Evolutionary conservation across 805 yeast genomes (phyloP).

Genomic region (Priceomyces carsonii): DNA sequence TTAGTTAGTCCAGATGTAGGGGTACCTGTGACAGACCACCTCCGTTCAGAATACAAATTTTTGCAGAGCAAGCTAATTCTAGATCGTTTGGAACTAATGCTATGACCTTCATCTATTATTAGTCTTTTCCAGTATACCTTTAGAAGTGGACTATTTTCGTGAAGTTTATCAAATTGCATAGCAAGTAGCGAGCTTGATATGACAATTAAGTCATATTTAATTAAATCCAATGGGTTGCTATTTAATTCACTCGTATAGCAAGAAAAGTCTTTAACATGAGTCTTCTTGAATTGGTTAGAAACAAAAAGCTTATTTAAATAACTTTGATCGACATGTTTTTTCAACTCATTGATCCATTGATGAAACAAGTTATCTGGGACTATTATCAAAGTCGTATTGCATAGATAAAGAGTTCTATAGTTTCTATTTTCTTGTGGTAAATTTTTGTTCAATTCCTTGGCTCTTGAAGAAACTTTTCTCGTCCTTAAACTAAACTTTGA

Average conservation of each 20-base stretch:
- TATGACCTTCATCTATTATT: conserved; percentile 77
- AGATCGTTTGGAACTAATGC: conserved; percentile 54
- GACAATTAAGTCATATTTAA: conserved; percentile 53
- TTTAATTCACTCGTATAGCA: conserved; percentile 21
- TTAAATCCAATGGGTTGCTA: conserved; percentile 28
- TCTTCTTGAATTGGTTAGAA: conserved; percentile 30
- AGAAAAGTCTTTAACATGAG: conserved; percentile 12
- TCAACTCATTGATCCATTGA: conserved; percentile 64
- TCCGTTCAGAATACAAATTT: conserved; percentile 54
- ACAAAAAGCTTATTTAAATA: conserved; percentile 36
- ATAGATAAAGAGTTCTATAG: conserved; percentile 38
- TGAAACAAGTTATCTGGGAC: conserved; percentile 67
- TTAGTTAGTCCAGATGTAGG: conserved; percentile 72
- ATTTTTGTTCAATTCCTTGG: conserved; percentile 10
- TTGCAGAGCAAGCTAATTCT: conserved; percentile 51
- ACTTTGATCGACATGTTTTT: conserved; percentile 49
- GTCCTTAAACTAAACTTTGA: conserved; percentile 19
- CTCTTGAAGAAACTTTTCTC: conserved; percentile 17
- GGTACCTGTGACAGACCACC: conserved; percentile 77
- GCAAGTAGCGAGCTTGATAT: conserved; percentile 50
- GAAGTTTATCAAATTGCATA: conserved; percentile 30
- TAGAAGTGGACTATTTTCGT: conserved; percentile 34
- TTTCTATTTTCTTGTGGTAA: conserved; percentile 16
- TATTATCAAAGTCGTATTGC: conserved; percentile 57
- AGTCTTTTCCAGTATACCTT: conserved; percentile 64